These are phyloP conservation scores for Lipomyces yarrowii DNA, from an alignment of 1,139 yeast species.

Conservation along the genomic window DNA sequence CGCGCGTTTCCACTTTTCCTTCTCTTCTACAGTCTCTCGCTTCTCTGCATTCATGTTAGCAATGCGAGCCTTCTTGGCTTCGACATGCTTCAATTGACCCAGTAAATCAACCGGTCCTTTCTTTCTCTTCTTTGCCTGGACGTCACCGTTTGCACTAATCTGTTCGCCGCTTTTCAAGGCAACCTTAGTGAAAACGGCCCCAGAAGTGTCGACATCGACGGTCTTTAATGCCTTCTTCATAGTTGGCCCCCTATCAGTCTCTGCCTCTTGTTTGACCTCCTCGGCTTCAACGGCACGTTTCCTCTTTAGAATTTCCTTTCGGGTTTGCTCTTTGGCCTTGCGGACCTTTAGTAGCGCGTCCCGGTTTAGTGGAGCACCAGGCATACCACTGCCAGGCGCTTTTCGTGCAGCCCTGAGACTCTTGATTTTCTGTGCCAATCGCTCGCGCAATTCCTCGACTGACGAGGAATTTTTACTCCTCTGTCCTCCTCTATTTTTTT, in stretches of 20 bases:
- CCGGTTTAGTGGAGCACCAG: constrained; percentile 73
- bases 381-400: constrained; percentile 82
- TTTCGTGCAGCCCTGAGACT: constrained; percentile 76
- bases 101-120: constrained; percentile 89
- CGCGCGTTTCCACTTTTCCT: constrained; percentile 83
- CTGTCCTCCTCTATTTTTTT: neutral
- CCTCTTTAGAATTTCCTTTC: constrained; percentile 34
- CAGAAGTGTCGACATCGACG: constrained; percentile 46
- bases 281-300: constrained; percentile 29
- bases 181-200: constrained; percentile 77
- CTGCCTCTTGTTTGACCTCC: constrained; percentile 40
- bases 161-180: constrained; percentile 80
- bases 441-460: constrained; percentile 65
- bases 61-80: constrained; percentile 68
- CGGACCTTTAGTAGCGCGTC: constrained; percentile 49
- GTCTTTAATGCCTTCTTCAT: constrained; percentile 44
- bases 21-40: constrained; percentile 61
- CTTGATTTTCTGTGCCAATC: constrained; percentile 72
- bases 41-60: constrained; percentile 65
- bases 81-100: constrained; percentile 78
- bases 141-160: constrained; percentile 66
- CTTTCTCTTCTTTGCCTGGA: constrained; percentile 61
- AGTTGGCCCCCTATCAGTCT: constrained; percentile 43
- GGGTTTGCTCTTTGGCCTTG: constrained; percentile 34
- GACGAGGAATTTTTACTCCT: constrained; percentile 35